A percentile compares a stretch with the other conserved stretches of the same genome.
These are phyloP conservation scores for Aspergillus jensenii DNA, from an alignment of 2,329 filamentous ascomycete species.

Conservation along the genomic window DNA sequence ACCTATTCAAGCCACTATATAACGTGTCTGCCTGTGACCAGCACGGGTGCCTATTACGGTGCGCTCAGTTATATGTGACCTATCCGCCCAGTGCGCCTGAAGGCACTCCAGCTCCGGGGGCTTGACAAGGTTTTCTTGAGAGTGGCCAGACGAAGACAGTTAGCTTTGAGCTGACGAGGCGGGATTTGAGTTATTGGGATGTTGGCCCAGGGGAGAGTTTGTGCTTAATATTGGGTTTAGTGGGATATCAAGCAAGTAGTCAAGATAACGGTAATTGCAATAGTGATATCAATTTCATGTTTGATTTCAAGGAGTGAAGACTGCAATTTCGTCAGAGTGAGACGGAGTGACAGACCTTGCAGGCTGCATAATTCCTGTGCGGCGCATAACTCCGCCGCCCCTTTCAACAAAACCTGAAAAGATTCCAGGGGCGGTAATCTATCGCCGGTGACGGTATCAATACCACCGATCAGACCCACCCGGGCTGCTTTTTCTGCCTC, in stretches of 20 bases:
- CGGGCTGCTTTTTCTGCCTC: background rate
- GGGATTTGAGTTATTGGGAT: slow-evolving; percentile 41
- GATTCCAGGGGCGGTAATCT: slow-evolving; percentile 13
- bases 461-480: background rate
- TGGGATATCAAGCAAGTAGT: no score
- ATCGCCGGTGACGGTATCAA: slow-evolving; percentile 5
- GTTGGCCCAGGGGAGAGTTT: slow-evolving; percentile 22
- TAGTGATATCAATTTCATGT: no score
- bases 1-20: no score
- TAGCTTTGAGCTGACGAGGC: slow-evolving; percentile 45
- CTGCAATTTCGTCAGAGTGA: no score
- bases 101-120: slow-evolving; percentile 45
- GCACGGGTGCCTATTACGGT: no score
- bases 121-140: slow-evolving; percentile 53
- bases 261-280: no score
- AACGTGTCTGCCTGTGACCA: no score
- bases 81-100: no score
- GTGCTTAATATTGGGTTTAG: background rate
- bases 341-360: background rate
- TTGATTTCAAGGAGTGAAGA: no score
- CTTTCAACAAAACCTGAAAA: background rate
- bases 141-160: slow-evolving; percentile 43
- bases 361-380: background rate
- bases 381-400: background rate
- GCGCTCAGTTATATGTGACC: no score